A percentile compares a stretch with the other conserved stretches of the same genome.
Conservation (phyloP, 2,329 filamentous ascomycete genomes). For the Apiospora koreana region DNA sequence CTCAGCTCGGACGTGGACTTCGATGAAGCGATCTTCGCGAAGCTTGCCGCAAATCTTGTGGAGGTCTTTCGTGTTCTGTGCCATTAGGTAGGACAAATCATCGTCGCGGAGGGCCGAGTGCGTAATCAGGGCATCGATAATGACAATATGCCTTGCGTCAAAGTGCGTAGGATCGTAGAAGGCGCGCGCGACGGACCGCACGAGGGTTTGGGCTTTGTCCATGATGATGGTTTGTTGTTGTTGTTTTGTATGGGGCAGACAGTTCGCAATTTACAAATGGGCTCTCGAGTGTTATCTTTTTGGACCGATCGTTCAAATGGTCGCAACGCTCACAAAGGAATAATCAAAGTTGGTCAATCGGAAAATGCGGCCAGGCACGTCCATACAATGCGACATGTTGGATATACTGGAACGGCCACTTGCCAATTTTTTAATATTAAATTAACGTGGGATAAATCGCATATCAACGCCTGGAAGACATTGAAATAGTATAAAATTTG, state of each 20-base stretch:
- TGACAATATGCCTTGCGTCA: slow-evolving; percentile 71
- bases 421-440: background rate
- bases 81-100: slow-evolving; percentile 83
- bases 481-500: background rate
- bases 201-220: slow-evolving; percentile 69
- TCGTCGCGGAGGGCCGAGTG: slow-evolving; percentile 80
- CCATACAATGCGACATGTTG: slow-evolving; percentile 7
- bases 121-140: slow-evolving; percentile 75
- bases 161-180: slow-evolving; percentile 69
- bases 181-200: slow-evolving; percentile 79
- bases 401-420: background rate
- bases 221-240: slow-evolving; percentile 28
- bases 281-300: background rate
- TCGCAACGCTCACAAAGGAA: background rate
- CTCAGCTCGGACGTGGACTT: slow-evolving; percentile 77
- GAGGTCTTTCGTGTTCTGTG: slow-evolving; percentile 88
- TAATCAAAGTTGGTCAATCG: background rate
- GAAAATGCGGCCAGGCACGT: background rate
- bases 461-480: background rate
- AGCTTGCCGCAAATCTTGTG: slow-evolving; percentile 86
- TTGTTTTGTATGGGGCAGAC: background rate
- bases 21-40: slow-evolving; percentile 81
- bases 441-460: background rate
- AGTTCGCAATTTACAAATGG: background rate
- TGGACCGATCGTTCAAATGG: background rate